Conservation (phyloP, 2,329 filamentous ascomycete genomes). For the Ophiostoma quercus region DNA sequence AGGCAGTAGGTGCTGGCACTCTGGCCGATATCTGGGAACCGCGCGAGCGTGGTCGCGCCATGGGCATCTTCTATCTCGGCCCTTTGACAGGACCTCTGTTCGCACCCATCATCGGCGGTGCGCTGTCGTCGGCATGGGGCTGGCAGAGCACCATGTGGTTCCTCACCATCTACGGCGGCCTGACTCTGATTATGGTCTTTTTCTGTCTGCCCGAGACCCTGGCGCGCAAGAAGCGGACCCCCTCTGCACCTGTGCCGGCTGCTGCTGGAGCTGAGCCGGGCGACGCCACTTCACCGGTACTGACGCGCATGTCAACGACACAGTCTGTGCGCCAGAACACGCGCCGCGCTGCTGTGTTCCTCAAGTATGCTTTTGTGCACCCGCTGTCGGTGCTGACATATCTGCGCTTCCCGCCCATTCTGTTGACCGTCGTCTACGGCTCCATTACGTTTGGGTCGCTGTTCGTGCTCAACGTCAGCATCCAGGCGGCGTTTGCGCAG, state of each 20-base stretch:
- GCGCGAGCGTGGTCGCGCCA: conserved; percentile 67
- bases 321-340: conserved; percentile 57
- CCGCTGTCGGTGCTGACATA: conserved; percentile 66
- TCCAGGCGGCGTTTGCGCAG: conserved; percentile 63
- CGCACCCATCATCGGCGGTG: conserved; percentile 71
- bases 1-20: conserved; percentile 77
- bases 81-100: conserved; percentile 69
- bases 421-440: conserved; percentile 68
- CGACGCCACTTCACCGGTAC: conserved; percentile 23
- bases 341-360: conserved; percentile 46
- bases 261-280: neutral
- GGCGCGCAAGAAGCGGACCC: conserved; percentile 28
- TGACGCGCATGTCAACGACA: conserved; percentile 50
- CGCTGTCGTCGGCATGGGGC: conserved; percentile 60
- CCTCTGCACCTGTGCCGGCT: conserved; percentile 15
- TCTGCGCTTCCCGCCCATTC: conserved; percentile 67
- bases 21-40: conserved; percentile 77
- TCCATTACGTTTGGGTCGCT: conserved; percentile 69
- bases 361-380: conserved; percentile 63
- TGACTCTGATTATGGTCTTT: conserved; percentile 51
- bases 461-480: conserved; percentile 71
- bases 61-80: conserved; percentile 77
- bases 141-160: conserved; percentile 80
- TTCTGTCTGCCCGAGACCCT: conserved; percentile 64
- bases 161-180: conserved; percentile 61